Conservation (phyloP, 371 early-diverging fungal species). For the Zychaea mexicana region DNA sequence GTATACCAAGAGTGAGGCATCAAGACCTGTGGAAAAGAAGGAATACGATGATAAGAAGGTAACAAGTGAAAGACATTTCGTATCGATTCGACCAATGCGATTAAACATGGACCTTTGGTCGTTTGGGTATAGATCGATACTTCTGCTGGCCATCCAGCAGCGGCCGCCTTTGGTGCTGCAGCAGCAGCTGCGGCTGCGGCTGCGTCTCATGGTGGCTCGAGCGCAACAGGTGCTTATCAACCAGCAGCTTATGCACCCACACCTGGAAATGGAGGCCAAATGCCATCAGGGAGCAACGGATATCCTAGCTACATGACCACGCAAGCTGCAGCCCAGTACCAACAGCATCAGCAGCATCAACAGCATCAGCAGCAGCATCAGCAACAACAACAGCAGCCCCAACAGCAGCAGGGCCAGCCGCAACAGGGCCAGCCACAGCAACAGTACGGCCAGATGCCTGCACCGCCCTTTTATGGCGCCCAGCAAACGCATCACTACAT, state of each 20-base stretch:
- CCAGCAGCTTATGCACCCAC: slow-evolving; percentile 15
- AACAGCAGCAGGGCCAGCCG: slow-evolving; percentile 17
- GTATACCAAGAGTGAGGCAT: slow-evolving; percentile 13
- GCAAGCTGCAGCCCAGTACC: slow-evolving; percentile 7
- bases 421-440: slow-evolving; percentile 29
- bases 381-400: slow-evolving; percentile 13
- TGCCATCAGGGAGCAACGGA: slow-evolving; percentile 21
- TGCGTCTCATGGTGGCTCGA: slow-evolving; percentile 13
- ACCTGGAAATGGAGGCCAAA: slow-evolving; percentile 9
- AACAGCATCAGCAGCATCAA: slow-evolving; percentile 4
- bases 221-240: slow-evolving; percentile 12
- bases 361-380: slow-evolving; percentile 11
- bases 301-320: slow-evolving; percentile 28
- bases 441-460: slow-evolving; percentile 35
- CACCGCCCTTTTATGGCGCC: slow-evolving; percentile 38
- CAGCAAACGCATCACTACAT: slow-evolving; percentile 38
- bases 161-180: slow-evolving; percentile 6
- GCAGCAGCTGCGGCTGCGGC: slow-evolving; percentile 13
- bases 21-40: slow-evolving; percentile 15
- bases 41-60: slow-evolving; percentile 29
- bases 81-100: background rate
- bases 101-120: background rate
- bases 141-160: background rate
- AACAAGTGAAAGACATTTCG: background rate
- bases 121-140: slow-evolving; percentile 1